Evolutionary conservation across 768 basidiomycete species (phyloP), one percentile per base, ranked within the genome.

Genomic region (Boletales sp.): DNA sequence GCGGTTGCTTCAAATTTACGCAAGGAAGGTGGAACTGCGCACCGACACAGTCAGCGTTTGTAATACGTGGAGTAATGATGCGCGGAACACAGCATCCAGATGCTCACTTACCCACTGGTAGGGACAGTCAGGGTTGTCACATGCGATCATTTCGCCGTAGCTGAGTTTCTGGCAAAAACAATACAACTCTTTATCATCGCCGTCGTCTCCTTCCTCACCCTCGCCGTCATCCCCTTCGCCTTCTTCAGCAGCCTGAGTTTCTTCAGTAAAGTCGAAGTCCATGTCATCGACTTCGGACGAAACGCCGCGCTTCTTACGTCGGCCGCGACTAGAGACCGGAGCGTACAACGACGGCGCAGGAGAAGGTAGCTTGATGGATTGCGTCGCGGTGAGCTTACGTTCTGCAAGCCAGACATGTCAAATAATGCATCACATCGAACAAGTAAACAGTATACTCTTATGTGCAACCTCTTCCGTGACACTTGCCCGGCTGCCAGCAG

Each of bases 71-170:
- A 18, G 48, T 49, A 38, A 54, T 39, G 41, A 46, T 21, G 21
- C 29, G 36, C 18, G 17, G 40, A 21, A n/a, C 42, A 43, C 40
- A 27, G 43, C 27, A 37, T 27, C 35, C 14, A 54, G 40, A 21
- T 21, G 21, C n/a, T 6, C n/a, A 68, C 81, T 72, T 49, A 83
- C 82, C 82, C 82, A 84, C 74, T 83, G 81, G 63, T 71, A 77
- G 8, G 67, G 73, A 61, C 82, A 84, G 27, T 69, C 68, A 30
- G 76, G 72, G 57, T 79, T 77, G 61, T 84, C 82, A 58, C 82
- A 84, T 34, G 75, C 82, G 51, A 84, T 80, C 82, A 84, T 84
- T 69, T 81, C 82, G 43, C 84, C 83, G 56, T 81, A 83, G 43
- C 78, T 81, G 55, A 77, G 72, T 60, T 81, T 79, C 56, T 77